phyloP scores from a whole-genome alignment of 2,329 filamentous ascomycete genomes.

The Trichophyton mentagrophytes region DNA sequence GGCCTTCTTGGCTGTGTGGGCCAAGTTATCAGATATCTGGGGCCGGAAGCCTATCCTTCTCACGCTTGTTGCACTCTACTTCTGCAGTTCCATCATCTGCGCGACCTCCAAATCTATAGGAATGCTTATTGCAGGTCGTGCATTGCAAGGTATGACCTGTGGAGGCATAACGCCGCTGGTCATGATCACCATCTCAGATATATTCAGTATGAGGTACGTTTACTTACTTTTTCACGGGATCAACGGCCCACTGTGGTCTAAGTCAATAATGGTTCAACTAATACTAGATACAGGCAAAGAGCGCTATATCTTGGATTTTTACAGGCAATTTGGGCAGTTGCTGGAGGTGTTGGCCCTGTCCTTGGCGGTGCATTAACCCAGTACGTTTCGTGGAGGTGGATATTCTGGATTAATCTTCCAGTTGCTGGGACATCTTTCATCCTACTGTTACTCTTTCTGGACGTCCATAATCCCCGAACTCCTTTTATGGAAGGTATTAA shows the following conservation, averaged over 20 bases:
- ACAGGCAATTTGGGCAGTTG: conserved; percentile 44
- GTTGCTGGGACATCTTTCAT: conserved; percentile 38
- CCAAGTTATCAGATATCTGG: conserved; percentile 47
- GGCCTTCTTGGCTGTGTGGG: conserved; percentile 58
- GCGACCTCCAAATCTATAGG: conserved; percentile 36
- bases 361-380: conserved; percentile 40
- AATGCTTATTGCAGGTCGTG: conserved; percentile 42
- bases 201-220: conserved; percentile 38
- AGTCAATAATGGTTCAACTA: background rate
- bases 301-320: conserved; percentile 40
- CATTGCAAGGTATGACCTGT: conserved; percentile 42
- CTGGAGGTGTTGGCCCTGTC: conserved; percentile 41
- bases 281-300: conserved; percentile 19
- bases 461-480: conserved; percentile 44
- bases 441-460: conserved; percentile 40
- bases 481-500: conserved; percentile 37
- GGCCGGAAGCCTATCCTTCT: conserved; percentile 44
- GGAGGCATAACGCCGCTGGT: conserved; percentile 42
- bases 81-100: conserved; percentile 39
- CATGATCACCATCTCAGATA: conserved; percentile 42
- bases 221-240: background rate
- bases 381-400: conserved; percentile 40
- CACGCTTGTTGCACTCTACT: conserved; percentile 37
- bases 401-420: conserved; percentile 45
- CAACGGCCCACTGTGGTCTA: background rate